Percentiles rank a stretch among this genome's conserved stretches.
Conservation (phyloP, 2,329 filamentous ascomycete species). For the Aspergillus flavus region DNA sequence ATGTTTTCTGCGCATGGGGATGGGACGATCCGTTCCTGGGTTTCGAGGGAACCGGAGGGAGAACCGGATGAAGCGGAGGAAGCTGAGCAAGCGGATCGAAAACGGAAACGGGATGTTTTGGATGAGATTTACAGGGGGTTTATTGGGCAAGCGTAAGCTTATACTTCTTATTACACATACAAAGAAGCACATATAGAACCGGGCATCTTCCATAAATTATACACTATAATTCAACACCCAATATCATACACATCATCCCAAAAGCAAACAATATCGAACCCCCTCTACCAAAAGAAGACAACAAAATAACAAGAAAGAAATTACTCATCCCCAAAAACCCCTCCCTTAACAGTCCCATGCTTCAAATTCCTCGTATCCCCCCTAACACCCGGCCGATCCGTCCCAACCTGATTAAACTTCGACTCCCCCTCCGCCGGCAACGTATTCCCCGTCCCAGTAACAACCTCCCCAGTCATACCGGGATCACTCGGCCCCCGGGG, state of each 20-base stretch:
- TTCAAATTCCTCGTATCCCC: conserved; percentile 14
- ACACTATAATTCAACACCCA: not conserved
- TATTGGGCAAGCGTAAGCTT: conserved; percentile 33
- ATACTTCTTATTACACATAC: not conserved
- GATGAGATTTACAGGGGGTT: conserved; percentile 79
- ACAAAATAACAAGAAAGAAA: not conserved
- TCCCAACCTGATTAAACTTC: conserved; percentile 33
- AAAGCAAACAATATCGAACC: too few species aligned
- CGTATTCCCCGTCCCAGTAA: conserved; percentile 45
- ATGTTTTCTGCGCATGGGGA: conserved; percentile 84
- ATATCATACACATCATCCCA: not conserved
- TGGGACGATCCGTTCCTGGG: conserved; percentile 81
- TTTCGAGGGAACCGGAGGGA: conserved; percentile 59
- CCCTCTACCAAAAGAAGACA: not conserved
- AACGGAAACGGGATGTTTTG: conserved; percentile 74
- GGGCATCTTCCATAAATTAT: too few species aligned
- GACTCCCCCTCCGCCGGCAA: conserved; percentile 41
- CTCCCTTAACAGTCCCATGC: not conserved
- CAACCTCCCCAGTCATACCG: conserved; percentile 38
- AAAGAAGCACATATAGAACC: too few species aligned
- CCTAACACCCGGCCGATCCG: conserved; percentile 40
- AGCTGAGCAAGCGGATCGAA: conserved; percentile 54
- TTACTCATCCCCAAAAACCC: not conserved
- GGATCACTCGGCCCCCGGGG: conserved; percentile 42
- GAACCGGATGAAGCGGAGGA: conserved; percentile 48